A percentile compares a stretch with the other conserved stretches of the same genome.
These are phyloP conservation scores for Middelhovenomyces tepae DNA, from an alignment of 805 yeast species.

Conservation along the genomic window DNA sequence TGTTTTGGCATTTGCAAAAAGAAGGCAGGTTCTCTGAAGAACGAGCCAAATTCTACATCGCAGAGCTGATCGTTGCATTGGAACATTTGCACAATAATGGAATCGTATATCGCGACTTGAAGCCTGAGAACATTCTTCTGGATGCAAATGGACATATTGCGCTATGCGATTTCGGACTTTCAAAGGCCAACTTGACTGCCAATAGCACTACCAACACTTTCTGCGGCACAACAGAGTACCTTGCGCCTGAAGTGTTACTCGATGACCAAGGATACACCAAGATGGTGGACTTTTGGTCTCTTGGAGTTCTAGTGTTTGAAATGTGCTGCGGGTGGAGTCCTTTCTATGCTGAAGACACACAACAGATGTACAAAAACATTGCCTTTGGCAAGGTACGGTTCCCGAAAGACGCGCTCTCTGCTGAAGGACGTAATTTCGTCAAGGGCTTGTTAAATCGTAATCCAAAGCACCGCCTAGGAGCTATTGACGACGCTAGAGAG, in stretches of 20 bases:
- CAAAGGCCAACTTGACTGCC: constrained; percentile 78
- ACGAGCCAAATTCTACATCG: constrained; percentile 89
- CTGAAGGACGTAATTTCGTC: constrained; percentile 88
- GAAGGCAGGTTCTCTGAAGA: constrained; percentile 88
- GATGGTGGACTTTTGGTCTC: constrained; percentile 97
- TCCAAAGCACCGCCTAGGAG: constrained; percentile 87
- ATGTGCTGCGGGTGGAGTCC: constrained; percentile 99
- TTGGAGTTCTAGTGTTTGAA: constrained; percentile 89
- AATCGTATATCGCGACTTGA: constrained; percentile 87
- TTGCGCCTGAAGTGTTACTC: constrained; percentile 91
- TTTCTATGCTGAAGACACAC: constrained; percentile 90
- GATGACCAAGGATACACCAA: constrained; percentile 96
- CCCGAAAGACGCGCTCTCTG: constrained; percentile 84
- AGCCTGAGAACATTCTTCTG: constrained; percentile 85
- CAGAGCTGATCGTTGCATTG: constrained; percentile 81
- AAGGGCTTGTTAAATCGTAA: constrained; percentile 88
- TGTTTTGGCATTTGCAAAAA: constrained; percentile 89
- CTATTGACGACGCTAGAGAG: constrained; percentile 82
- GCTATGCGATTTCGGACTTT: constrained; percentile 88
- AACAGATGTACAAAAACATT: constrained; percentile 94
- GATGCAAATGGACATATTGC: constrained; percentile 97
- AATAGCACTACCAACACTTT: constrained; percentile 83
- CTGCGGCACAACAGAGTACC: constrained; percentile 94
- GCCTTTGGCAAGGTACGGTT: constrained; percentile 95
- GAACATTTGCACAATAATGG: constrained; percentile 91